Conservation (phyloP, 352 stramenopile genomes). For the Globisporangium splendens region DNA sequence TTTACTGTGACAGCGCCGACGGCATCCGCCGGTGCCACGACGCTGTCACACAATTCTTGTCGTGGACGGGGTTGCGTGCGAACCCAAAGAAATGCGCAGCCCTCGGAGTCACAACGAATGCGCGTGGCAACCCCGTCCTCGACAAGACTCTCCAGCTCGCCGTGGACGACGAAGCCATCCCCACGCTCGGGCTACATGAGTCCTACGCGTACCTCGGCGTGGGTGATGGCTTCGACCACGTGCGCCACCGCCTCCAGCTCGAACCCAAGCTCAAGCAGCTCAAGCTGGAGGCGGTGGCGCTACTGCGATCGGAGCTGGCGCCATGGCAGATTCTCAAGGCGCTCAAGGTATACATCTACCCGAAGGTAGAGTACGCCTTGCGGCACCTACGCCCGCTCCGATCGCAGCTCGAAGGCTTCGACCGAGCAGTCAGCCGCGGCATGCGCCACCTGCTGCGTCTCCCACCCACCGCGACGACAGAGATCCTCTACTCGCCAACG, state of each 20-base stretch:
- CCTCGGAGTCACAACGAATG: no score
- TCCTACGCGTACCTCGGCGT: constrained; percentile 14
- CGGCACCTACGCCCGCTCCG: not conserved
- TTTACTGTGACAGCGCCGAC: constrained; percentile 16
- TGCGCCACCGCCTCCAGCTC: not conserved
- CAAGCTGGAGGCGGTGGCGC: not conserved
- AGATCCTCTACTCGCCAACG: no score
- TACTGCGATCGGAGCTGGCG: not conserved
- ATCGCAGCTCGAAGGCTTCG: not conserved
- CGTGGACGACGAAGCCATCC: not conserved
- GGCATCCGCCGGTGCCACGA: constrained; percentile 15
- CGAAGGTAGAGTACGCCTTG: not conserved
- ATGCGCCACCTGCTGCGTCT: no score
- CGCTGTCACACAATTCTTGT: no score
- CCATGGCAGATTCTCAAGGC: constrained; percentile 5
- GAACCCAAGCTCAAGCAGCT: not conserved
- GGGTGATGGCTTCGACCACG: constrained; percentile 14
- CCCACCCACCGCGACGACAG: no score
- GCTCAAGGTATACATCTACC: constrained; percentile 13
- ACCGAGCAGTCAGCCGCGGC: not conserved
- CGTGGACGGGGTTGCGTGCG: no score
- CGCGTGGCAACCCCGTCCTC: no score
- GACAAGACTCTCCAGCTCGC: no score
- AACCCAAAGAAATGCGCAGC: no score
- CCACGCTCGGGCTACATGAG: constrained; percentile 2